Evolutionary conservation across 257 asterid genomes (phyloP), one percentile per base, ranked within the genome.

Genomic region (Solanum commersonii): DNA sequence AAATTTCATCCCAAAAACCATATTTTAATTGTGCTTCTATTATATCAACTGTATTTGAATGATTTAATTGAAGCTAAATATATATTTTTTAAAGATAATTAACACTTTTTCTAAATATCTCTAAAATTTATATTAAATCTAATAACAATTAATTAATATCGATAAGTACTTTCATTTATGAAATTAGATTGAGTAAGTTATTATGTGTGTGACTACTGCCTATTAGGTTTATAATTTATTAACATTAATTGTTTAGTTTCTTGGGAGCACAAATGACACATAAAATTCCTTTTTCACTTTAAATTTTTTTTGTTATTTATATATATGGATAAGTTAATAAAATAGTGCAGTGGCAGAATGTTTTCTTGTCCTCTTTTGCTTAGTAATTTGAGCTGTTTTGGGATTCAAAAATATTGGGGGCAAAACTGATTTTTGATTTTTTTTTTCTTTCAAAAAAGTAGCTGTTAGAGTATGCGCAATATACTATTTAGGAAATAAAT

Each of bases 31-130:
- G 56, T 5, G 59, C 1, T 49, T 14, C 1, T 49, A 49, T 8
- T 49, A 14, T 46, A 49, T 14, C 20, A 49, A 14, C 2, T 49
- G 22, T 49, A 49, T 49, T 49, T 49, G 23, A 16, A 16, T 0
- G 3, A 6, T 52, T 52, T 52, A 52, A 52, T 18, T 52, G 0
- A 18, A 18, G 23, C 3, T 52, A 52, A 52, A 16, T 52, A 6
- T 56, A 56, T 56, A 44, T 56, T 18, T 56, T 56, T 56, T 20
- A 20, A 8, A 56, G 2, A 56, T 1, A 56, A 7, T 56, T 20
- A 7, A 56, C 0, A 18, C 0, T 3, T 20, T 1, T 56, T 20
- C 1, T 56, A 20, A 56, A 56, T 56, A 0, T 56, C 0, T 8
- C 4, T 56, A 56, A 56, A 56, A 20, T 4, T 56, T 56, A 20